Evolutionary conservation across 495 filamentous ascomycete genomes (phyloP).

Genomic region (Hypoxylon subgilvum): DNA sequence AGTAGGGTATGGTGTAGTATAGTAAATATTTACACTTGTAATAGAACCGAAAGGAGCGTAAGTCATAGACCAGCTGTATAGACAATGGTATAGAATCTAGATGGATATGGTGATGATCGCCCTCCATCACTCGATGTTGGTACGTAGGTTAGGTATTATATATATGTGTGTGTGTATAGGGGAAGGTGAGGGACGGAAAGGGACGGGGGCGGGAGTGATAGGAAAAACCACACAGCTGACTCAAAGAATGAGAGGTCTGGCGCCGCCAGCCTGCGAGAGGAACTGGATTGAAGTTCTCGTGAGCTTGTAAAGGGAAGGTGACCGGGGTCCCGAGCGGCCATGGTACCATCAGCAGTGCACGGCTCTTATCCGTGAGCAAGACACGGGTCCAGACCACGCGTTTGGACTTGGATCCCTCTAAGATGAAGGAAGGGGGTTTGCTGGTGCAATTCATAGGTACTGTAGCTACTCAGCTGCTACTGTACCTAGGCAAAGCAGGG

Average conservation of each 20-base stretch:
- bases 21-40: slow-evolving; percentile 41
- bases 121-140: slow-evolving; percentile 14
- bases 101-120: slow-evolving; percentile 31
- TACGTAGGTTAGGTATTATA: slow-evolving; percentile 21
- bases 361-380: slow-evolving; percentile 9
- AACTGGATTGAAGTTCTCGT: slow-evolving; percentile 37
- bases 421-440: not conserved
- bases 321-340: slow-evolving; percentile 28
- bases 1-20: not conserved
- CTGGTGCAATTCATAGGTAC: no score
- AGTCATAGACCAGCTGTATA: slow-evolving; percentile 32
- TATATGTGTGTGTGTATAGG: not conserved
- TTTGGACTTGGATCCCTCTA: not conserved
- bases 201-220: not conserved
- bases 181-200: not conserved
- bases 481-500: no score
- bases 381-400: slow-evolving; percentile 37
- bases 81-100: slow-evolving; percentile 17
- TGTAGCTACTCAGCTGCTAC: no score
- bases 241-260: slow-evolving; percentile 26
- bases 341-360: slow-evolving; percentile 31
- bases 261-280: slow-evolving; percentile 19
- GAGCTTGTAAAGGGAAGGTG: slow-evolving; percentile 38
- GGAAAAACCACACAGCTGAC: slow-evolving; percentile 9
- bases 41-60: slow-evolving; percentile 35